A percentile compares a stretch with the other conserved stretches of the same genome.
Evolutionary conservation across 768 basidiomycete species (phyloP).

Genomic region (Termitomyces sp.): DNA sequence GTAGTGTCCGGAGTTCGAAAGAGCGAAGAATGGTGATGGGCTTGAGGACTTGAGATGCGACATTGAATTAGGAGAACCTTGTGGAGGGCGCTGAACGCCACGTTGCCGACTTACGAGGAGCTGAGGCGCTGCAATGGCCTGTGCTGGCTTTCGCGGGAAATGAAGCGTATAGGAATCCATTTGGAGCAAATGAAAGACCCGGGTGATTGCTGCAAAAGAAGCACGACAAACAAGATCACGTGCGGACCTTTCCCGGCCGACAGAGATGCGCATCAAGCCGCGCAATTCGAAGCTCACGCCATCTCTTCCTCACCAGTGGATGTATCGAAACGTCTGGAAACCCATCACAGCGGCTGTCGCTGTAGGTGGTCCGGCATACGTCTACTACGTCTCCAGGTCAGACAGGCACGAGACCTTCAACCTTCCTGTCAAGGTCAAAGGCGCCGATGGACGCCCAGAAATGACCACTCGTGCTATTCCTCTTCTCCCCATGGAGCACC

Average conservation of each 20-base stretch:
- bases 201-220: neutral
- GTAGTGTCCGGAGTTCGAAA: slow-evolving; percentile 2
- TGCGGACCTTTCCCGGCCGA: neutral
- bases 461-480: slow-evolving; percentile 48
- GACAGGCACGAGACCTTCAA: slow-evolving; percentile 49
- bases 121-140: slow-evolving; percentile 11
- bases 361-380: slow-evolving; percentile 53
- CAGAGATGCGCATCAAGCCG: too few species aligned
- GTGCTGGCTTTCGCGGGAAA: slow-evolving; percentile 14
- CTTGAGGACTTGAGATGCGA: slow-evolving; percentile 13
- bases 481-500: slow-evolving; percentile 46
- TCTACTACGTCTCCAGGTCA: slow-evolving; percentile 42
- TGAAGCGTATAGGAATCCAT: slow-evolving; percentile 7
- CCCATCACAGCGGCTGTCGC: slow-evolving; percentile 53
- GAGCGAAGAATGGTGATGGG: slow-evolving; percentile 4
- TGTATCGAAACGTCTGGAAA: slow-evolving; percentile 67
- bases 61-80: slow-evolving; percentile 21
- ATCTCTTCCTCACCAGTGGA: slow-evolving; percentile 19
- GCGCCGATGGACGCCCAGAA: slow-evolving; percentile 54
- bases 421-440: slow-evolving; percentile 45
- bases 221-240: slow-evolving; percentile 6
- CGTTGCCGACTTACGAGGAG: slow-evolving; percentile 31
- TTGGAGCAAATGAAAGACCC: slow-evolving; percentile 12
- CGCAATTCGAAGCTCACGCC: too few species aligned
- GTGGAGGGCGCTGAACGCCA: slow-evolving; percentile 22